Base-by-base conservation (phyloP, 2,329 filamentous ascomycete species). In the Neofusicoccum kwambonambiense region DNA sequence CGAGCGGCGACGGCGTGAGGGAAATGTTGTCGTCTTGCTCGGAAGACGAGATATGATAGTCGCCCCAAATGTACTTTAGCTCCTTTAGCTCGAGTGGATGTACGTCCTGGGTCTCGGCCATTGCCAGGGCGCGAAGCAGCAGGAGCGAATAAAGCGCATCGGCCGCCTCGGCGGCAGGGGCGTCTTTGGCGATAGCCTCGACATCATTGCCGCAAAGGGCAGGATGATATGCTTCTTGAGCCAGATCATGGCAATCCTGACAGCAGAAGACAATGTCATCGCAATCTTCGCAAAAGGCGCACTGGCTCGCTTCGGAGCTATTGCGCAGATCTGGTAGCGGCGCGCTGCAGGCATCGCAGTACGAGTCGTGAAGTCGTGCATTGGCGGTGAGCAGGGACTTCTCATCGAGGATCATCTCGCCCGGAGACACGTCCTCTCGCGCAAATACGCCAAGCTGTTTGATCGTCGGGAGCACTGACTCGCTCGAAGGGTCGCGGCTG, bases 371-470 rank as follows among this genome's bases (percentile, higher is more conserved):
- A 12, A 95, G 85, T 35, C 92, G 88, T 74, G 95, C 95, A 70
- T 94, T 95, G 51, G 92, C 93, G 1, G 93, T 97, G 45, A 99
- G 81, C 7, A 97, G 84, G 8, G 93, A 95, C 67, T 90, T 91
- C 74, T 99, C 95, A 54, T 86, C 82, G 35, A 99, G 84, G 1
- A 97, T 87, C 5, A 84, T 82, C 74, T 96, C 90, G 9, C 90
- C 91, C 0, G 92, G 87, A 0, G 82, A 79, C 42, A 98, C 91
- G 69, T 96, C 89, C 68, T 91, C 86, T 70, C 88, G 91, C 7
- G 93, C 94, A 75, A 98, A 98, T 3, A 99, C 84, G 4, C 95
- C 95, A 0, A 99, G 85, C 76, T 99, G 95, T 66, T 86, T 85
- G 69, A 88, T 89, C 4, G 86, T 89, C 8, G 82, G 17, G 80